Evolutionary conservation across 2,329 filamentous ascomycete genomes (phyloP), one percentile per base, ranked within the genome.

Genomic region (Botrytis galanthina): DNA sequence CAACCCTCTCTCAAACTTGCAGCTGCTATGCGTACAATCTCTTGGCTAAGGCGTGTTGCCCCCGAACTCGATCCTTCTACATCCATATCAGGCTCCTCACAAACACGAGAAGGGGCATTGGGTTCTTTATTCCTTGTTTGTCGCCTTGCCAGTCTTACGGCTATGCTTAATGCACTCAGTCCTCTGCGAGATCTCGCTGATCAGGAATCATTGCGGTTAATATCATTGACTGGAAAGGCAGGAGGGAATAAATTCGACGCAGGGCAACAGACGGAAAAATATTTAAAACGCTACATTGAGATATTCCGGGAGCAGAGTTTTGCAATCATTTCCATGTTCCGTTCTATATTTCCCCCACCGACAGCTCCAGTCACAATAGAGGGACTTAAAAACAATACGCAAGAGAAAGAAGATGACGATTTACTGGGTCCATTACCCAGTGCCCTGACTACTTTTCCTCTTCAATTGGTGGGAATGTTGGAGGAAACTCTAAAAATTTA

Each of bases 291-390:
- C 66, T 99, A 97, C 82, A 93, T 99, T 78, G 96, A 99, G 81
- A 94, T 99, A 42, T 98, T 98, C 81, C 92, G 96, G 70, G 96
- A 99, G 83, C 96, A 99, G 82, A 97, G 93, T 81, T 99, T 99
- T 82, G 93, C 92, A 61, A 97, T 98, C 74, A 90, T 98, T 42
- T 97, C 94, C 74, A 94, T 98, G 87, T 98, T 97, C 82, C 93
- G 91, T 79, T 96, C 92, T 79, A 94, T 98, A 72, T 97, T 97
- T 79, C 90, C 92, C 0, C 86, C 88, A 22, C 42, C 77, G 26
- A 70, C 74, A 18, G 62, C 75, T 1, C 66, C 73, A 3, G 63
- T 35, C 68, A 75, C 22, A 74, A 77, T 67, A 66, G 75, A 77
- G 44, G 74, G 73, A n/a, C 70, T 72, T 44, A 78, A 70, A 46